These are phyloP conservation scores for Hippophae gyantsensis DNA, from an alignment of 306 rosid species.

Conservation along the genomic window DNA sequence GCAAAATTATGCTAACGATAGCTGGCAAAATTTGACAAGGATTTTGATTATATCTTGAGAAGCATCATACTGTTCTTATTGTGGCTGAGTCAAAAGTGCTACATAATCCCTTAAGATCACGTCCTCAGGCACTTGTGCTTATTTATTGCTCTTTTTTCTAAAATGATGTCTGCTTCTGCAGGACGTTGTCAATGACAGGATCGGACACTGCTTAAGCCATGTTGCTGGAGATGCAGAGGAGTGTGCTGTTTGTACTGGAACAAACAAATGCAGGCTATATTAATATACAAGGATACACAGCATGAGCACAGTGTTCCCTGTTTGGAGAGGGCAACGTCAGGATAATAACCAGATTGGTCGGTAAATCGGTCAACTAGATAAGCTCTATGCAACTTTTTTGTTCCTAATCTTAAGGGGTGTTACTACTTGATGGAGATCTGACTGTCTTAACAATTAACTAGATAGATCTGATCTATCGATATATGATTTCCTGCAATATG, in stretches of 20 bases:
- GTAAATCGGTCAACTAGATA: neutral
- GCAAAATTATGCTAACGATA: neutral
- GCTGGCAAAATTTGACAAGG: neutral
- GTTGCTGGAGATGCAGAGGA: slow-evolving; percentile 67
- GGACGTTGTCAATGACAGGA: slow-evolving; percentile 83
- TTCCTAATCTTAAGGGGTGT: no score
- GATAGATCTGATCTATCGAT: no score
- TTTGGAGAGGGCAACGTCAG: neutral
- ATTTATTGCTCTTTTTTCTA: slow-evolving; percentile 5
- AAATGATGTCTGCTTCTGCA: slow-evolving; percentile 31
- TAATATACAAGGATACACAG: slow-evolving; percentile 6
- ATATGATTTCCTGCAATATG: no score
- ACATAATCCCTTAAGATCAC: neutral
- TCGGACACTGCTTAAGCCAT: slow-evolving; percentile 63
- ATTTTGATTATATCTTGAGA: neutral
- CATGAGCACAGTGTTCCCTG: neutral
- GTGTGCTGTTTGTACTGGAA: slow-evolving; percentile 77
- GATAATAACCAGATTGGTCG: neutral
- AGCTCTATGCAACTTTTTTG: neutral
- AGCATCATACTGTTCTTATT: neutral
- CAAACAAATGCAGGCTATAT: slow-evolving; percentile 64
- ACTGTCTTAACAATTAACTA: no score
- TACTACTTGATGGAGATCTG: no score
- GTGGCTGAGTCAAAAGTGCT: neutral
- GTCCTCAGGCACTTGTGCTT: neutral